phyloP scores from a whole-genome alignment of 441 rosid species.

The Euphorbia corollata region DNA sequence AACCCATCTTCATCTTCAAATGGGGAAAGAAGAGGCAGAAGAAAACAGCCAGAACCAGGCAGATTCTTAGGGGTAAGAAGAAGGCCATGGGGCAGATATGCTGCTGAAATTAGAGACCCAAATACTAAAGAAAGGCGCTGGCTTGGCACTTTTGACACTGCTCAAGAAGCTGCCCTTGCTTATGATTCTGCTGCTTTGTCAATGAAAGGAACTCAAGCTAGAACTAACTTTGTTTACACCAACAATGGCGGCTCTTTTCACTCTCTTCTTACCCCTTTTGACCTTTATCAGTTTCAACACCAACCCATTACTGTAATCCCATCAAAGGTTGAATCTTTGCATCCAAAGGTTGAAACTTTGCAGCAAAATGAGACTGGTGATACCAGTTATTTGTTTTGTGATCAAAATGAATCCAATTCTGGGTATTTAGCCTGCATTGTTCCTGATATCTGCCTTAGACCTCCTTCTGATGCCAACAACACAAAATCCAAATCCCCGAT shows the following conservation, averaged over 20 bases:
- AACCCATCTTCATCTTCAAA: constrained; percentile 33
- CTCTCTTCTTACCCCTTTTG: constrained; percentile 26
- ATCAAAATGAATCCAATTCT: constrained; percentile 44
- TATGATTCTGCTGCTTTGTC: constrained; percentile 75
- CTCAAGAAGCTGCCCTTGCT: constrained; percentile 77
- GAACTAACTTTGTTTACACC: constrained; percentile 77
- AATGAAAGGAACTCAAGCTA: constrained; percentile 63
- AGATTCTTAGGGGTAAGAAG: constrained; percentile 66
- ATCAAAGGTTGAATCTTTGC: constrained; percentile 24
- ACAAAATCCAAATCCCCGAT: constrained; percentile 13
- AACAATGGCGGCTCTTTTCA: constrained; percentile 54
- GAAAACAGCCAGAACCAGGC: neutral
- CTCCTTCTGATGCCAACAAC: constrained; percentile 34
- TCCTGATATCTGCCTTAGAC: constrained; percentile 77
- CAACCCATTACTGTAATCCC: constrained; percentile 25
- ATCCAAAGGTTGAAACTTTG: constrained; percentile 15
- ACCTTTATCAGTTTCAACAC: constrained; percentile 29
- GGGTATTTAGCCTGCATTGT: constrained; percentile 90
- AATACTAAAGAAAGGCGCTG: constrained; percentile 76
- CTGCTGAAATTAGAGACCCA: constrained; percentile 82
- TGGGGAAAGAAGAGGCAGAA: constrained; percentile 27
- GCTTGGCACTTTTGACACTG: constrained; percentile 81
- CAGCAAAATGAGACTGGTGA: constrained; percentile 30
- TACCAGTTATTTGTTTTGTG: constrained; percentile 36
- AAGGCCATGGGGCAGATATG: constrained; percentile 86